Evolutionary conservation across 495 filamentous ascomycete genomes (phyloP).

Genomic region (Lepidopterella palustris): DNA sequence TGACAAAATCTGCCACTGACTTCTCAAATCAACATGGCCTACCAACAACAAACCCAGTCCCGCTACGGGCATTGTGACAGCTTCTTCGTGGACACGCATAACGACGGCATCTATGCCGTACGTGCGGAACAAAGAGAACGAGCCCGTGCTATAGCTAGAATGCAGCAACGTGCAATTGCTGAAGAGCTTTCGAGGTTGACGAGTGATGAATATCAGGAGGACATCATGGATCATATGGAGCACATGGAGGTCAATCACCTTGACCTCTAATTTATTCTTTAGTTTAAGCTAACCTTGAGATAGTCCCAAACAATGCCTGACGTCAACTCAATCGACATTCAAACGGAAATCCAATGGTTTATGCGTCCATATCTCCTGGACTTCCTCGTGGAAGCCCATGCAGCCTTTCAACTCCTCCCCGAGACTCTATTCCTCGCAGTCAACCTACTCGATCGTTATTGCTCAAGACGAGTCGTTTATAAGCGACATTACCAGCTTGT

Average conservation of each 20-base stretch:
- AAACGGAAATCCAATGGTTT: conserved; percentile 99
- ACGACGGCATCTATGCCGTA: conserved; percentile 47
- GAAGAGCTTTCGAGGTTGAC: conserved; percentile 78
- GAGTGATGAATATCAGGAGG: conserved; percentile 83
- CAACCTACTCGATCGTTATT: conserved; percentile 96
- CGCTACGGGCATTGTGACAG: conserved; percentile 52
- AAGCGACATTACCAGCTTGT: conserved; percentile 98
- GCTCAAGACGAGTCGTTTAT: conserved; percentile 96
- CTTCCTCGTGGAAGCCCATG: conserved; percentile 96
- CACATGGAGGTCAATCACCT: conserved; percentile 77
- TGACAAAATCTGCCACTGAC: conserved; percentile 9
- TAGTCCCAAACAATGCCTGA: conserved; percentile 88
- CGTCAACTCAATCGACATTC: conserved; percentile 95
- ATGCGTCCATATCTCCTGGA: conserved; percentile 98
- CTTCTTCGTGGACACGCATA: conserved; percentile 83
- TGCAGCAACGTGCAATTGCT: conserved; percentile 75
- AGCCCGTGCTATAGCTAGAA: conserved; percentile 62
- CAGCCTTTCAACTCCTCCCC: conserved; percentile 85
- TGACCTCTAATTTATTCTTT: not conserved
- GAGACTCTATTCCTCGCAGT: conserved; percentile 93
- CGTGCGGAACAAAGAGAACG: conserved; percentile 54
- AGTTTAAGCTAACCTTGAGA: conserved; percentile 28
- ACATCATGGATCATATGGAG: conserved; percentile 87
- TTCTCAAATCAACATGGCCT: conserved; percentile 56
- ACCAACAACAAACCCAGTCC: conserved; percentile 41